Percentiles rank a stretch among this genome's conserved stretches.
These are phyloP conservation scores for Echinosophora koreensis DNA, from an alignment of 306 rosid species.

Conservation along the genomic window DNA sequence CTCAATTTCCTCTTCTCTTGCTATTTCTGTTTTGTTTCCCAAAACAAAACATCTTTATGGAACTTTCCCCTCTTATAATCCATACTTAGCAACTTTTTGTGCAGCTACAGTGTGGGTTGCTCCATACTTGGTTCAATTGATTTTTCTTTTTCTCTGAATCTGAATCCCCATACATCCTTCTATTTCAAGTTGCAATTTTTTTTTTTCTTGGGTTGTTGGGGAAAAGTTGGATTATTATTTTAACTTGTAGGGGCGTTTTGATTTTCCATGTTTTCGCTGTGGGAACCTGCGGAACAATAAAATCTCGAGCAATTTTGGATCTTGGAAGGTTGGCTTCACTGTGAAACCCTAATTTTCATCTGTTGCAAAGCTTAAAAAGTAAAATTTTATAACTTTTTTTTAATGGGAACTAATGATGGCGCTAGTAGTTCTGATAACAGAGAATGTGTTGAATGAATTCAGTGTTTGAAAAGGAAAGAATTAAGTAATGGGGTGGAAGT, in stretches of 20 bases:
- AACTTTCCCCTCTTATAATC: no score
- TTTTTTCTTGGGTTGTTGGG: background rate
- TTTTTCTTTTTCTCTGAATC: background rate
- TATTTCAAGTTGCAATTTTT: background rate
- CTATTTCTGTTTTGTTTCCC: slow-evolving; percentile 41
- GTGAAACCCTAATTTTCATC: slow-evolving; percentile 56
- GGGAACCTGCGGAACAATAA: slow-evolving; percentile 25
- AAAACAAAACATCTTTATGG: background rate
- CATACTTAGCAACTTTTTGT: background rate
- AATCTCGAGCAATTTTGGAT: slow-evolving; percentile 23
- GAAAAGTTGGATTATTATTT: background rate
- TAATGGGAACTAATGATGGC: slow-evolving; percentile 57
- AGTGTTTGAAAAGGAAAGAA: background rate
- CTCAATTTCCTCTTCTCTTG: slow-evolving; percentile 1
- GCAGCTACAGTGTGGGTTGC: background rate
- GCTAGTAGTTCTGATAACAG: slow-evolving; percentile 46
- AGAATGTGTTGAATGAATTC: slow-evolving; percentile 43
- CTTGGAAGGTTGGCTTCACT: slow-evolving; percentile 42
- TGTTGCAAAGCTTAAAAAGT: slow-evolving; percentile 33
- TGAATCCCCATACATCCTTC: background rate
- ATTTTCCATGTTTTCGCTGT: slow-evolving; percentile 18
- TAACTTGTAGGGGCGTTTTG: background rate
- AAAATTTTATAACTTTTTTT: slow-evolving; percentile 1
- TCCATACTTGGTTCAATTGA: slow-evolving; percentile 3
- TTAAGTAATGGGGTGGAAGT: slow-evolving; percentile 40